A percentile compares a stretch with the other conserved stretches of the same genome.
Conservation (phyloP, 257 asterid genomes). For the Phtheirospermum japonicum region DNA sequence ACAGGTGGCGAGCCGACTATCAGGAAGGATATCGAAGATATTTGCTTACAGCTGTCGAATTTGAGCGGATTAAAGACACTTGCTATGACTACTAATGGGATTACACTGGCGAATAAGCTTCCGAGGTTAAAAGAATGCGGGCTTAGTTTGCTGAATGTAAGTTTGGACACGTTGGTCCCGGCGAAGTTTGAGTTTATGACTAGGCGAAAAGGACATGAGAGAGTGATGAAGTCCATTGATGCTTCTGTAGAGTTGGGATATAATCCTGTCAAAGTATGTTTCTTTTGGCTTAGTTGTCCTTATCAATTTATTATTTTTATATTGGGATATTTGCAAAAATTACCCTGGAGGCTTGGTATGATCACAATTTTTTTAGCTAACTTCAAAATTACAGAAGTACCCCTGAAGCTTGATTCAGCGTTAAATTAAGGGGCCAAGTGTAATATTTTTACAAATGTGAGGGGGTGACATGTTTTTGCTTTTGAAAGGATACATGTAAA, state of each 20-base stretch:
- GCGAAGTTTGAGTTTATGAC: conserved; percentile 94
- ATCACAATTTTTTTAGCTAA: too few relatives aligned
- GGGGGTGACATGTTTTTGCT: too few relatives aligned
- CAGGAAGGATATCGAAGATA: conserved; percentile 83
- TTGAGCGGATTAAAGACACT: conserved; percentile 72
- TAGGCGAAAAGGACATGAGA: conserved; percentile 87
- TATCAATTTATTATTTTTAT: neutral
- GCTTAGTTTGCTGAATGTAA: conserved; percentile 73
- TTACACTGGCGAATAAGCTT: conserved; percentile 69
- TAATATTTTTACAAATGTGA: too few relatives aligned
- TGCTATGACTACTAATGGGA: conserved; percentile 93
- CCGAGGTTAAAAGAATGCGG: conserved; percentile 79
- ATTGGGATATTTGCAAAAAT: neutral
- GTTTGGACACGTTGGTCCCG: conserved; percentile 91
- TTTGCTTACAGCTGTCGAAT: conserved; percentile 66
- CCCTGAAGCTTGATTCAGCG: too few relatives aligned
- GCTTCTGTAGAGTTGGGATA: conserved; percentile 77
- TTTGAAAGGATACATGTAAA: too few relatives aligned
- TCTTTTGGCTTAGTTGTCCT: conserved; percentile 1
- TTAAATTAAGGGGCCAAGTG: too few relatives aligned
- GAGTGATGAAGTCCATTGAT: conserved; percentile 79
- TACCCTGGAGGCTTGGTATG: neutral
- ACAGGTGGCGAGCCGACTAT: conserved; percentile 96
- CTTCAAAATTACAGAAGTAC: too few relatives aligned
- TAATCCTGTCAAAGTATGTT: conserved; percentile 83